These are phyloP conservation scores for Solanum hybrid DNA, from an alignment of 305 asterid species.

Conservation along the genomic window DNA sequence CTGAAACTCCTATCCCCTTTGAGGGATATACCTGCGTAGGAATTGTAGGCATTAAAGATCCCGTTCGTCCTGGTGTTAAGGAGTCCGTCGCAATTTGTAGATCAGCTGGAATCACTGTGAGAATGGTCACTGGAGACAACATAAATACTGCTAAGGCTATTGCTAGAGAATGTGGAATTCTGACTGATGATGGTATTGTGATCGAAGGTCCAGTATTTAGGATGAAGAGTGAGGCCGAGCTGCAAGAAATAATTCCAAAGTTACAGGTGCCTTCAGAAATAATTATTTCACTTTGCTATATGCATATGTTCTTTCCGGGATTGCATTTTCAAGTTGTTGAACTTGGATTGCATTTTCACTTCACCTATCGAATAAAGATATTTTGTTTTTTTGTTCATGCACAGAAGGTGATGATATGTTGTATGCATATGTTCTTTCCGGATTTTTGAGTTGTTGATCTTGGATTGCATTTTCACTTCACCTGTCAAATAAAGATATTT, in stretches of 20 bases:
- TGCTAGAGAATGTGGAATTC: constrained; percentile 95
- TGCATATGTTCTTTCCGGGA: not conserved
- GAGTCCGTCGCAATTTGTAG: constrained; percentile 88
- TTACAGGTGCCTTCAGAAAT: constrained; percentile 50
- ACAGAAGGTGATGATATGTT: not conserved
- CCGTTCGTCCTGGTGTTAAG: constrained; percentile 92
- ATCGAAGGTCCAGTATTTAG: constrained; percentile 94
- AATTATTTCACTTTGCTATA: not conserved
- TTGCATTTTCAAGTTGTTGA: not conserved
- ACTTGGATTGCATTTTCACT: not conserved
- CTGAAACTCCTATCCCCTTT: constrained; percentile 47
- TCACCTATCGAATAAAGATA: not conserved
- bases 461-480: not conserved
- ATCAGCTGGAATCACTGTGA: constrained; percentile 78
- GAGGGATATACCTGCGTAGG: constrained; percentile 78
- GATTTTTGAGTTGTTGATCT: not conserved
- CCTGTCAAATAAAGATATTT: not conserved
- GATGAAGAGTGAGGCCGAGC: constrained; percentile 54
- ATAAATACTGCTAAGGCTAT: constrained; percentile 91
- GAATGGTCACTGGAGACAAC: constrained; percentile 97
- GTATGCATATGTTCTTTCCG: not conserved
- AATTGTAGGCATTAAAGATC: constrained; percentile 91
- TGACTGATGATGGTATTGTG: constrained; percentile 80
- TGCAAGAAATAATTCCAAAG: constrained; percentile 70
- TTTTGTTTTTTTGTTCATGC: not conserved